These are phyloP conservation scores for Thalassiosira hispida DNA, from an alignment of 352 stramenopile genomes.

Conservation along the genomic window DNA sequence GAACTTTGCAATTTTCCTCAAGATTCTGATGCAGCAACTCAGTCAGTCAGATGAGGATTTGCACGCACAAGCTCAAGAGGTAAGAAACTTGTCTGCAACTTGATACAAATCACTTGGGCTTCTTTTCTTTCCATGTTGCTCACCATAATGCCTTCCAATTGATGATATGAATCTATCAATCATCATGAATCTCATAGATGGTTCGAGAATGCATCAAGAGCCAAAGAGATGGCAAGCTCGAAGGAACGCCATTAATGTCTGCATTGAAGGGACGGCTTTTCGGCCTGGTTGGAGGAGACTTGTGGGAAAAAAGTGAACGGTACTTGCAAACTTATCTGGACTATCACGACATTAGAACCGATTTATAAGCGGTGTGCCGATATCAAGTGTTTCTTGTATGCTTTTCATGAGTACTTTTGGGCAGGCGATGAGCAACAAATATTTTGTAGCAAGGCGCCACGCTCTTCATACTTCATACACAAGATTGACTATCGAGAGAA, in stretches of 20 bases:
- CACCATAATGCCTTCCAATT: too few species aligned
- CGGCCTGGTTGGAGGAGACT: slow-evolving; percentile 32
- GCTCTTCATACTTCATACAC: too few species aligned
- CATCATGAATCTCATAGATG: slow-evolving; percentile 10
- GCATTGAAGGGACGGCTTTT: slow-evolving; percentile 42
- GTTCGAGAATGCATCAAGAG: slow-evolving; percentile 42
- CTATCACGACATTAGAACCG: slow-evolving; percentile 2
- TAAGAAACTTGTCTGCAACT: neutral
- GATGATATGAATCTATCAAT: neutral
- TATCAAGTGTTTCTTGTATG: too few species aligned
- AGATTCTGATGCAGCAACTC: slow-evolving; percentile 40
- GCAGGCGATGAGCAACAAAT: too few species aligned
- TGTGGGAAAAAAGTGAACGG: slow-evolving; percentile 25
- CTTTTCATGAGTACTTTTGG: too few species aligned
- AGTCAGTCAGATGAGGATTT: slow-evolving; percentile 21
- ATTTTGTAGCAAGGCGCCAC: too few species aligned
- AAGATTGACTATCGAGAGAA: too few species aligned
- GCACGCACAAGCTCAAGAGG: slow-evolving; percentile 22
- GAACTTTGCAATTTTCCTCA: slow-evolving; percentile 50
- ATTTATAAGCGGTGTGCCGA: slow-evolving; percentile 17
- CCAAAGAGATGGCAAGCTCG: slow-evolving; percentile 36
- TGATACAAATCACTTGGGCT: too few species aligned
- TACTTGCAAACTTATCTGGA: slow-evolving; percentile 29
- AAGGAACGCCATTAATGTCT: slow-evolving; percentile 44
- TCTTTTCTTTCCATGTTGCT: neutral